These are phyloP conservation scores for Solanum corneliomulleri DNA, from an alignment of 257 asterid genomes.

Conservation along the genomic window DNA sequence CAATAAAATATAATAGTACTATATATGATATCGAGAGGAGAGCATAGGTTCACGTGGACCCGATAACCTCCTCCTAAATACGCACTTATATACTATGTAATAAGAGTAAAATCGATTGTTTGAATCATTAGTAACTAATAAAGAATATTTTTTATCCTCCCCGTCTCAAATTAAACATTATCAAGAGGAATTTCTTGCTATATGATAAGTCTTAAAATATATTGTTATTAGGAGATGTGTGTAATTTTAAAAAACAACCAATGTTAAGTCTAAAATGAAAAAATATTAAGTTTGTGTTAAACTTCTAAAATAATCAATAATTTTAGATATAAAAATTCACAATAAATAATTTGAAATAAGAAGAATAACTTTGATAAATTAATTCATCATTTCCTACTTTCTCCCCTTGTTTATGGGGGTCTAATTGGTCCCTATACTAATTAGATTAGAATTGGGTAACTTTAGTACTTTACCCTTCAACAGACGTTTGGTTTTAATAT, in stretches of 20 bases:
- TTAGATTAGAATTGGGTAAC: background rate
- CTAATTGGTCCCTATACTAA: background rate
- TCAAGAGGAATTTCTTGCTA: background rate
- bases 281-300: background rate
- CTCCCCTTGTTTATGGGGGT: background rate
- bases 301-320: background rate
- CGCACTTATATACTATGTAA: too few species aligned
- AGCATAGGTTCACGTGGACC: too few species aligned
- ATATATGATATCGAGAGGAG: too few species aligned
- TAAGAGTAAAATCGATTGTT: background rate
- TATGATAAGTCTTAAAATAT: background rate
- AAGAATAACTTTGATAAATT: background rate
- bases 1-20: too few species aligned
- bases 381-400: background rate
- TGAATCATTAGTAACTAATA: background rate
- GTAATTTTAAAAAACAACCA: background rate
- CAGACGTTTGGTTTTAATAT: background rate
- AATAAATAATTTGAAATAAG: background rate
- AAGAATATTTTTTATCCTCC: background rate
- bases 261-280: background rate
- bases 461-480: background rate
- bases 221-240: background rate
- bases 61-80: too few species aligned
- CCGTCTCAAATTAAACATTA: background rate
- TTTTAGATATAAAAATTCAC: background rate